Base-by-base conservation (phyloP, 495 filamentous ascomycete species). In the Cenococcum geophilum region DNA sequence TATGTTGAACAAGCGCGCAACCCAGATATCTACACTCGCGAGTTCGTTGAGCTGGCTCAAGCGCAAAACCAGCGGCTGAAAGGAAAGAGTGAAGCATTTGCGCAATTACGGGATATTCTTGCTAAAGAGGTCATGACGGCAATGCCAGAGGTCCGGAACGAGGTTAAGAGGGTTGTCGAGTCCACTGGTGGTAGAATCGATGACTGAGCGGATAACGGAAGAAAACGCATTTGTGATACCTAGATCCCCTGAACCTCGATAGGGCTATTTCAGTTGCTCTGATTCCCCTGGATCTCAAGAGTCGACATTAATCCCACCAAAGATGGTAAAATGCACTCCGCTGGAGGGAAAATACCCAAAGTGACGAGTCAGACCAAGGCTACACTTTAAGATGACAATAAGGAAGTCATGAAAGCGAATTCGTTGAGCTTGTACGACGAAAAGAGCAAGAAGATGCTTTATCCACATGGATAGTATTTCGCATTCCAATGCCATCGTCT, bases 1-100 rank as follows among this genome's bases (percentile, higher is more conserved):
- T 99, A 99, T 76, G 89, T 99, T 54, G 91, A 97, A 73, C 81
- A 87, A 55, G 85, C 90, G 12, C 87, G 93, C 48, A 99, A 99
- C 76, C 93, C 93, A 14, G 92, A 97, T 72, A 96, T 99, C 75
- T 99, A 97, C 79, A 97, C 92, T 56, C 82, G 93, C 40, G 92
- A 97, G 76, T 96, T 97, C 69, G 91, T 97, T 50, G 95, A 98
- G 83, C 78, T 89, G 20, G 89, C 90, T 22, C 83, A 92, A 72
- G 80, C 85, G 63, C 78, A 82, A 35, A 97, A 97, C 71, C 92
- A 96, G 76, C 79, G 86, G 60, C 75, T 92, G 68, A 87, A 88
- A 68, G 93, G 93, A 21, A 91, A 91, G 79, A 81, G 80, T 71
- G 80, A 84, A 75, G 95, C 91, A 18, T 96, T 95, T 75, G 77